Evolutionary conservation across 1,139 yeast genomes (phyloP), one percentile per base, ranked within the genome.

Genomic region (Kodamaea fungicola): DNA sequence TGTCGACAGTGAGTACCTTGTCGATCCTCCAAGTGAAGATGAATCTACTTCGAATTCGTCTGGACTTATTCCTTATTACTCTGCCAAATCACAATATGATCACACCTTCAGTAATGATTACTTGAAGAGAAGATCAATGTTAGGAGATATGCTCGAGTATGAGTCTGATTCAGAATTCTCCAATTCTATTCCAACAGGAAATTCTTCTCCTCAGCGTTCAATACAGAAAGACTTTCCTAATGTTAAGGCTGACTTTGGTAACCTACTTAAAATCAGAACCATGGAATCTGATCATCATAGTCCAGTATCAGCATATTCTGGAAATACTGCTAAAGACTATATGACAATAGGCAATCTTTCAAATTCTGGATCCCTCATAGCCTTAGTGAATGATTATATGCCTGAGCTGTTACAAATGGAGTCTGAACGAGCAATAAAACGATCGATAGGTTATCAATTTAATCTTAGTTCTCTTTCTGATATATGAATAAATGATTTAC

Each of bases 121-220:
- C 35, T 49, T 52, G 36, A 63, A 70, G 45, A 57, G 76, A 41
- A 61, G 69, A 41, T 67, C 74, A 3, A 61, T 71, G 53, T 53
- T 71, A 42, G 72, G 74, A 16, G 75, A 70, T 10, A 70, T 71
- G 76, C 57, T 71, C 39, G 76, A 69, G 39, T 69, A 69, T 42
- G 63, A 59, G 24, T 68, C 74, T 2, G 67, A 59, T 31, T 54
- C 49, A n/a, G 60, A 51, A 22, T 46, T 44, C 48, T 39, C 36
- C 12, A 26, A 37, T 28, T 47, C 41, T 6, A n/a, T 10, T 12
- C 34, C 49, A 6, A 33, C 49, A 4, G 32, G 31, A 9, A 33
- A 32, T n/a, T 12, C 29, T 8, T 10, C 12, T 4, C 19, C 19
- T 16, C 26, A 3, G 30, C 30, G 7, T 32, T 12, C 32, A 48